phyloP scores from a whole-genome alignment of 805 yeast genomes.

The Yamadazyma sp. region DNA sequence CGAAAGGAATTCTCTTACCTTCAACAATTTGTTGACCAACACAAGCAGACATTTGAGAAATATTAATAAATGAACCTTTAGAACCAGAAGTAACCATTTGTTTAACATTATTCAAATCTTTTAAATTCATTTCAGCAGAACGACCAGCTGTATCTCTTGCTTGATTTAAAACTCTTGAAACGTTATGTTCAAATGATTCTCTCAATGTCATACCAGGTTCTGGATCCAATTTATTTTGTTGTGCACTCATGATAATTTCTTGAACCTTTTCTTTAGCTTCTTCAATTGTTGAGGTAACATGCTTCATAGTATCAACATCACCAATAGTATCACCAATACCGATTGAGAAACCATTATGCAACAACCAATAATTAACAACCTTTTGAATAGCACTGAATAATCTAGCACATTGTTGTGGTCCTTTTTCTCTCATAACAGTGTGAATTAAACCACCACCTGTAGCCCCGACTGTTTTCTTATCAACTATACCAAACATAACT shows the following conservation, averaged over 20 bases:
- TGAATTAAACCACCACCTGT: constrained; percentile 98
- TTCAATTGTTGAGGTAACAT: constrained; percentile 87
- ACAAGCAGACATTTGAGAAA: constrained; percentile 99
- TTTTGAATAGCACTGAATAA: constrained; percentile 91
- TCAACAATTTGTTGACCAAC: constrained; percentile 99
- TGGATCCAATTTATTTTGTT: constrained; percentile 80
- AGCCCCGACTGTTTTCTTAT: constrained; percentile 97
- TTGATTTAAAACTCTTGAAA: constrained; percentile 89
- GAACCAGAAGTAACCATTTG: constrained; percentile 99
- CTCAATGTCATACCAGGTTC: constrained; percentile 99
- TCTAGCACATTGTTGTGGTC: constrained; percentile 84
- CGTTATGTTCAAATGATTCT: constrained; percentile 97
- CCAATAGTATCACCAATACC: constrained; percentile 99
- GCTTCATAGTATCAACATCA: constrained; percentile 92
- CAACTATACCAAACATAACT: constrained; percentile 96
- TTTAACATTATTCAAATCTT: constrained; percentile 91
- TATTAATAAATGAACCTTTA: constrained; percentile 97
- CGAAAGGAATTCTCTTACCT: constrained; percentile 98
- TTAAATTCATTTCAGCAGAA: constrained; percentile 94
- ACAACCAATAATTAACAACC: constrained; percentile 93
- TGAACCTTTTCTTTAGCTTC: constrained; percentile 94
- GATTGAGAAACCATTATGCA: constrained; percentile 95
- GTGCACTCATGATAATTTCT: constrained; percentile 89
- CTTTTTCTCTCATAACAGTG: constrained; percentile 96
- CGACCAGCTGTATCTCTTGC: constrained; percentile 99